Evolutionary conservation across 208 protist genomes (phyloP).

Genomic region (Trichomonas gallinae): DNA sequence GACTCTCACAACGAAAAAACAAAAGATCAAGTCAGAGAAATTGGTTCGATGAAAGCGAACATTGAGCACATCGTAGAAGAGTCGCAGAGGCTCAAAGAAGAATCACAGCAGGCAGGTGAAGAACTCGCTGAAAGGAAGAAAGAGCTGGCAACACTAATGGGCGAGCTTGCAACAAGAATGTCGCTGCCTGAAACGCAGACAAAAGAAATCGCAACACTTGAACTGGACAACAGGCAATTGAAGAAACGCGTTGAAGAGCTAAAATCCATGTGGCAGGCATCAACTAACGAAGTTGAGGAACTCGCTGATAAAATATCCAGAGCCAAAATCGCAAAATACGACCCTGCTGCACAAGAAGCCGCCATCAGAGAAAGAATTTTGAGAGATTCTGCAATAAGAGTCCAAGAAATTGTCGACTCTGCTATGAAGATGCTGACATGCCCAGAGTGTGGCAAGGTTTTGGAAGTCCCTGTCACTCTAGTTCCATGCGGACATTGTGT

Average conservation of each 20-base stretch:
- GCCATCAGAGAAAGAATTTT: not conserved
- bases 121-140: not conserved
- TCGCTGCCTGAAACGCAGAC: not conserved
- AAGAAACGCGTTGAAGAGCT: not conserved
- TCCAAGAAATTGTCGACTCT: not conserved
- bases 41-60: not conserved
- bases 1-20: not conserved
- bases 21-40: not conserved
- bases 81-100: not conserved
- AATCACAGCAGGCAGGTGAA: not conserved
- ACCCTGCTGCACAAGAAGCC: not conserved
- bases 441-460: not conserved
- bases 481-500: conserved; percentile 1
- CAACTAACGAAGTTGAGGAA: not conserved
- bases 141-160: not conserved
- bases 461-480: not conserved
- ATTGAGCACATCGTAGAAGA: conserved; percentile 12
- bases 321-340: not conserved
- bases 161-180: not conserved
- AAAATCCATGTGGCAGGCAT: not conserved
- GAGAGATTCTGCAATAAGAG: not conserved
- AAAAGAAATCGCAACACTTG: not conserved
- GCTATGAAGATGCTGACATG: not conserved
- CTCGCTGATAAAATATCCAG: not conserved
- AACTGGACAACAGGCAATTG: not conserved